These are phyloP conservation scores for Rhododendron griersonianum DNA, from an alignment of 148 eudicot genomes.

Conservation along the genomic window DNA sequence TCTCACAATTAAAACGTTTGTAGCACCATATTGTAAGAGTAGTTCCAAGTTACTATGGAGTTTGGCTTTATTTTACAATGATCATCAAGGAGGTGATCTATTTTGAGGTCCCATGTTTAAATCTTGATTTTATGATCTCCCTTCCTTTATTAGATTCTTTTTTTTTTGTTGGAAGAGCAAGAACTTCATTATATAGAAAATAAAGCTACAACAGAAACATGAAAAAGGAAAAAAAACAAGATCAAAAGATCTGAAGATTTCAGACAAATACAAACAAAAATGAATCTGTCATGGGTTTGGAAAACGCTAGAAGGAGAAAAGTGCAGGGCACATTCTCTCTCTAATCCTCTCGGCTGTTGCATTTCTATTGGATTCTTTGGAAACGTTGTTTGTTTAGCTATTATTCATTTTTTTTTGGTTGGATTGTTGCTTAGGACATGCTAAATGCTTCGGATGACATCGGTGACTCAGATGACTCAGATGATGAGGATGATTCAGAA, in stretches of 20 bases:
- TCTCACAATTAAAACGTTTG: neutral
- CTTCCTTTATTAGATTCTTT: neutral
- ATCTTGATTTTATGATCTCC: neutral
- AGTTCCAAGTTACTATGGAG: neutral
- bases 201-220: neutral
- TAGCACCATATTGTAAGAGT: neutral
- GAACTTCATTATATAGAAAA: neutral
- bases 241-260: neutral
- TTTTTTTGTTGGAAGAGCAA: neutral
- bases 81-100: neutral
- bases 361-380: neutral
- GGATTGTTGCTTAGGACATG: slow-evolving; percentile 20
- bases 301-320: neutral
- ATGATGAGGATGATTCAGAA: slow-evolving; percentile 28
- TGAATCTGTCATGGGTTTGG: neutral
- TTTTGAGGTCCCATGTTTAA: neutral
- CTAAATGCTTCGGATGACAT: slow-evolving; percentile 17
- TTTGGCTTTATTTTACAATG: neutral
- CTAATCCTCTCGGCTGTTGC: neutral
- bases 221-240: neutral
- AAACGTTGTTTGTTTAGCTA: neutral
- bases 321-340: neutral
- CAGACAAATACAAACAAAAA: neutral
- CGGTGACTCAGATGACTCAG: slow-evolving; percentile 25
- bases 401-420: neutral